Evolutionary conservation across 164 flowering plant species (phyloP), one percentile per base, ranked within the genome.

Genomic region (Tetrastigma voinierianum): DNA sequence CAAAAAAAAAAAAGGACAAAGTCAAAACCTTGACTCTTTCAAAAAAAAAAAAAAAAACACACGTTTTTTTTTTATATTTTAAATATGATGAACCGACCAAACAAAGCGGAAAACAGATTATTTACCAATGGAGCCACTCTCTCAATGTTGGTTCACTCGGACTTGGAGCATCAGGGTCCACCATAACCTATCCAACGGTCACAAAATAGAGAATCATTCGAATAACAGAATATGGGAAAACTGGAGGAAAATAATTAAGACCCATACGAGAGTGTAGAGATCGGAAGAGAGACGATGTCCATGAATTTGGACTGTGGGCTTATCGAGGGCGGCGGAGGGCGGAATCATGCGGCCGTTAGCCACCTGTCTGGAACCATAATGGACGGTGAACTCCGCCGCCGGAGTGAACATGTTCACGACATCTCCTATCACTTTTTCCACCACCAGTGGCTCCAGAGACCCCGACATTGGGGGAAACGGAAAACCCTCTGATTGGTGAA

Each of bases 151-250:
- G 74, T 43, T 80, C 76, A 70, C 83, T 80, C 0, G 83, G 83
- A 43, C 79, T 77, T 16, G 81, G 83, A 64, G 83, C 81, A 75
- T 80, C 81, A 15, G 83, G 83, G 46, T 80, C 81, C 51, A 77
- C 79, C 83, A 80, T 77, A n/a, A 77, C 70, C 83, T 77, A 25
- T 16, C 20, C 20, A 59, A 17, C 3, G 18, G 10, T 18, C 18
- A 53, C 24, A 17, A 17, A 8, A 12, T 19, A 12, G 21, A 55
- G 32, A 32, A 32, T 32, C 40, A 32, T 32, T 32, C 5, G 2
- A 32, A 32, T 1, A 7, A 32, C 40, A 32, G 40, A 32, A 32
- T 7, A 7, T 32, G 40, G 6, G 6, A 32, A 32, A 32, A 32
- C 40, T 32, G 2, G 40, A 32, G 6, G 40, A 32, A 32, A 32